A percentile compares a stretch with the other conserved stretches of the same genome.
These are phyloP conservation scores for Cladophialophora immunda DNA, from an alignment of 2,329 filamentous ascomycete species.

Conservation along the genomic window DNA sequence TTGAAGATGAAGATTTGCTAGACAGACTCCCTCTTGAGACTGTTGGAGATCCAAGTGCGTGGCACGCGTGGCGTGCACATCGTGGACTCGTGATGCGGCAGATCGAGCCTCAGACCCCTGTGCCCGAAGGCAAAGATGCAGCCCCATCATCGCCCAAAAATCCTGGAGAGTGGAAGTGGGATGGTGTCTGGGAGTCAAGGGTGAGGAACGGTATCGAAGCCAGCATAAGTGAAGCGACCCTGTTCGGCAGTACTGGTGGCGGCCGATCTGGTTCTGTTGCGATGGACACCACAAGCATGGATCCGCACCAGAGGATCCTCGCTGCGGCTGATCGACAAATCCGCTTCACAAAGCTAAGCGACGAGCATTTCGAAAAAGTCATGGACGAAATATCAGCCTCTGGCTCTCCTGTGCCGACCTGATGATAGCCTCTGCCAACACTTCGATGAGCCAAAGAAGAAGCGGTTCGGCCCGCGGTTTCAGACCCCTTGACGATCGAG, in stretches of 20 bases:
- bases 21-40: slow-evolving; percentile 82
- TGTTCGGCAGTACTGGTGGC: slow-evolving; percentile 79
- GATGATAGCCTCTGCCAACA: slow-evolving; percentile 59
- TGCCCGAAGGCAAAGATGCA: slow-evolving; percentile 27
- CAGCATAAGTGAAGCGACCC: slow-evolving; percentile 78
- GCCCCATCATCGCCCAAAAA: slow-evolving; percentile 46
- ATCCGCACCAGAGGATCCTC: slow-evolving; percentile 25
- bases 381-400: slow-evolving; percentile 24
- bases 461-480: not conserved
- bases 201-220: slow-evolving; percentile 80
- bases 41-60: slow-evolving; percentile 88
- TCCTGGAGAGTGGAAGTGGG: slow-evolving; percentile 95
- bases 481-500: not conserved
- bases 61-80: slow-evolving; percentile 89
- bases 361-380: slow-evolving; percentile 65
- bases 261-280: slow-evolving; percentile 64
- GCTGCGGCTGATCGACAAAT: slow-evolving; percentile 57
- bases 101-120: slow-evolving; percentile 20
- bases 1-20: slow-evolving; percentile 78
- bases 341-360: slow-evolving; percentile 71
- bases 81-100: slow-evolving; percentile 54
- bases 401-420: slow-evolving; percentile 53
- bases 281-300: slow-evolving; percentile 19
- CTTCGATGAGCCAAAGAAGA: not conserved
- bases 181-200: slow-evolving; percentile 92